phyloP scores from a whole-genome alignment of 2,329 filamentous ascomycete species.

The Alternaria brassicae region DNA sequence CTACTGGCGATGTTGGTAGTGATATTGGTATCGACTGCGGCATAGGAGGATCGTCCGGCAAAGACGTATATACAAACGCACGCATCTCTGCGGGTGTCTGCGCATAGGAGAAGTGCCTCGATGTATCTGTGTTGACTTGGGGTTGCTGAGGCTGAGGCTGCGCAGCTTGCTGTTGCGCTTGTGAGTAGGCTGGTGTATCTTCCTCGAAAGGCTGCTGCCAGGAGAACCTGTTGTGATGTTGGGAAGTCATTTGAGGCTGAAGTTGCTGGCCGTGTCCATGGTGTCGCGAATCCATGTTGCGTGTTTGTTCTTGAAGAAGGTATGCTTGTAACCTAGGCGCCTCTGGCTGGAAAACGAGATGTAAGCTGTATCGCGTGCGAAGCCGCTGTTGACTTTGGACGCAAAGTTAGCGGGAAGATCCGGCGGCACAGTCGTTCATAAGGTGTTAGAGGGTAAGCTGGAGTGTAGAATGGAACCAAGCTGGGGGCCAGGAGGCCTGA shows the following conservation, averaged over 20 bases:
- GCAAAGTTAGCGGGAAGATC: not conserved
- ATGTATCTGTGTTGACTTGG: conserved; percentile 25
- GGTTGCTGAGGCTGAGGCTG: conserved; percentile 8
- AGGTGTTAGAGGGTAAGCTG: conserved; percentile 6
- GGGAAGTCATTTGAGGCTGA: conserved; percentile 19
- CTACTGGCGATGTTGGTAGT: conserved; percentile 31
- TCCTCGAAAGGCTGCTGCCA: conserved; percentile 42
- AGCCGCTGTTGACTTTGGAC: conserved; percentile 1
- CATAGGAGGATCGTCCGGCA: conserved; percentile 34
- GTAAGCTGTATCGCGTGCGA: not conserved
- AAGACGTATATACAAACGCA: conserved; percentile 35
- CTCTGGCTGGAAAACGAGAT: not conserved
- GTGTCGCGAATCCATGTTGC: conserved; percentile 35
- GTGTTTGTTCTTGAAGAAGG: not conserved
- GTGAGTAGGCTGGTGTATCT: not conserved
- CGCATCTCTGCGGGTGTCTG: conserved; percentile 47
- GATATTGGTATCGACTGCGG: conserved; percentile 29
- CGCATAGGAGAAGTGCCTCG: conserved; percentile 46
- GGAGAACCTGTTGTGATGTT: conserved; percentile 42
- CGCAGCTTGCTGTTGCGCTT: conserved; percentile 7
- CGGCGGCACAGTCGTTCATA: conserved; percentile 8
- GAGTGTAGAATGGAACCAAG: not conserved
- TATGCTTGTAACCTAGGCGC: not conserved
- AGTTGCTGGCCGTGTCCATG: conserved; percentile 26
- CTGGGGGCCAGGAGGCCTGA: conserved; percentile 38